phyloP scores from a whole-genome alignment of 2,329 filamentous ascomycete species.

The Cladosporium oxysporum region DNA sequence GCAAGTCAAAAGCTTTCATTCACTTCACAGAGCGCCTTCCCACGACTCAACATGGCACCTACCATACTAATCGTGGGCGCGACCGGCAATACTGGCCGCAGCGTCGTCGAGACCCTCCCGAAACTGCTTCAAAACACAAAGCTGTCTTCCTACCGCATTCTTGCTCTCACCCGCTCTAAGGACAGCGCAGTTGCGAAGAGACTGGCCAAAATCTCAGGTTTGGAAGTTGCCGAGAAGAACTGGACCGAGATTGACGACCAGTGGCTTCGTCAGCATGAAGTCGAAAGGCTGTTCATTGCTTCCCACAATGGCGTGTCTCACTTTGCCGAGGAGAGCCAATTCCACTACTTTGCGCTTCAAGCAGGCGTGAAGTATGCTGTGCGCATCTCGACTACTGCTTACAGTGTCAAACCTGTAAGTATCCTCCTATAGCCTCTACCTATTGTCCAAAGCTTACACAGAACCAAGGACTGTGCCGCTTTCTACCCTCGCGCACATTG shows the following conservation, averaged over 20 bases:
- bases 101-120: conserved; percentile 22
- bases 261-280: conserved; percentile 43
- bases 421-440: no score
- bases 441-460: background rate
- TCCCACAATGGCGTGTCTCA: conserved; percentile 41
- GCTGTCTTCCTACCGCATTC: conserved; percentile 29
- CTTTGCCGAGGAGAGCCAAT: conserved; percentile 45
- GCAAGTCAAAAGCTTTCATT: background rate
- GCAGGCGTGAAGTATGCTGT: conserved; percentile 47
- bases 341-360: conserved; percentile 38
- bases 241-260: conserved; percentile 43
- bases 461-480: conserved; percentile 26
- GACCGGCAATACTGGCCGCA: conserved; percentile 22
- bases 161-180: conserved; percentile 39
- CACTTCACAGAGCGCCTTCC: background rate
- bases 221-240: conserved; percentile 40
- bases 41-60: conserved; percentile 1
- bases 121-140: conserved; percentile 21
- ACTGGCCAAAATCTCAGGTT: conserved; percentile 38
- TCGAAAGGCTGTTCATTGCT: conserved; percentile 45
- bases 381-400: conserved; percentile 44
- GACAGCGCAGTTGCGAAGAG: conserved; percentile 28
- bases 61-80: conserved; percentile 22
- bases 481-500: conserved; percentile 45
- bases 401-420: conserved; percentile 38